Evolutionary conservation across 495 filamentous ascomycete genomes (phyloP), one percentile per base, ranked within the genome.

Genomic region (Talaromyces proteolyticus): DNA sequence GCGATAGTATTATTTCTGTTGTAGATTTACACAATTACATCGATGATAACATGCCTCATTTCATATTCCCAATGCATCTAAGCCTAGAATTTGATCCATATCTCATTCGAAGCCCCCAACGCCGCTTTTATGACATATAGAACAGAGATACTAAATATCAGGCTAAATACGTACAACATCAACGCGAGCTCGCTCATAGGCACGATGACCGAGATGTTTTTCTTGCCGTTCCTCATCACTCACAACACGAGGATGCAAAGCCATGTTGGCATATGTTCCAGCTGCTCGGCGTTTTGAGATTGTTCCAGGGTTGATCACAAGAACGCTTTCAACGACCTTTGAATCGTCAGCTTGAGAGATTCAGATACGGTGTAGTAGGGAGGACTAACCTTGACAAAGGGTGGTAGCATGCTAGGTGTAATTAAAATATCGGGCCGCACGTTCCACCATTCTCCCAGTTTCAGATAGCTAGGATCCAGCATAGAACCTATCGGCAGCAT

Each of bases 381-480:
- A 7, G 3, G 52, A 60, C 77, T 53, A 72, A 93, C 90, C 80
- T 89, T 94, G 36, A 86, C 88, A 73, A 94, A 95, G 3, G 88
- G 83, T 7, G 85, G 82, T 54, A 98, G 65, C 51, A 84, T 78
- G 56, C 90, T 95, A 25, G 93, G 93, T 21, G 87, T 71, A 26
- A 98, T 75, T 52, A 96, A 59, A 21, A 98, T 75, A 72, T 98
- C 93, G 8, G 93, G 93, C 47, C 81, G 71, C 2, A 87, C 84
- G 53, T 84, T 86, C 54, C 92, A 73, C 81, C 93, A 90, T 67
- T 96, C 93, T 22, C 89, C 92, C 22, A 96, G 68, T 64, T 94
- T 91, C 63, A 91, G 52, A 66, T 95, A 94, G 52, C 86, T 86
- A 19, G 88, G 66, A 65, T 98, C 93, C 42, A 98, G 63, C 66